Evolutionary conservation across 2,329 filamentous ascomycete genomes (phyloP).

Genomic region (Alternaria ventricosa): DNA sequence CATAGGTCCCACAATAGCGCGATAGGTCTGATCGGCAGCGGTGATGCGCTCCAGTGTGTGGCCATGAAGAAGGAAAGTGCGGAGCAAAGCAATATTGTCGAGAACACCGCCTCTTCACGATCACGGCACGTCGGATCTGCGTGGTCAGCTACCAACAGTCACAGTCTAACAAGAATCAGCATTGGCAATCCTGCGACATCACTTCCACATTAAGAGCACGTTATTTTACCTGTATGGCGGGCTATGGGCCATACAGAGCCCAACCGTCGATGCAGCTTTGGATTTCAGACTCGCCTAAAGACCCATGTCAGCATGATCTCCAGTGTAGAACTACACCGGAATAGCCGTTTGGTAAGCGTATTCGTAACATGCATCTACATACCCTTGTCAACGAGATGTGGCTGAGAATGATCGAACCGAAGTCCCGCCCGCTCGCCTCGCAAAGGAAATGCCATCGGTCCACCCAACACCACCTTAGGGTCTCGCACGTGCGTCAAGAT

Average conservation of each 20-base stretch:
- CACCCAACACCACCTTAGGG: background rate
- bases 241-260: background rate
- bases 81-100: background rate
- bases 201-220: background rate
- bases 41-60: slow-evolving; percentile 1
- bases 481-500: slow-evolving; percentile 5
- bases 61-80: background rate
- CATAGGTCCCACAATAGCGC: background rate
- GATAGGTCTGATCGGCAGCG: slow-evolving; percentile 8
- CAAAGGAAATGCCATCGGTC: background rate
- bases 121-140: background rate
- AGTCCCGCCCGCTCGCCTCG: slow-evolving; percentile 13
- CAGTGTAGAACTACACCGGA: slow-evolving; percentile 8
- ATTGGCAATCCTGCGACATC: background rate
- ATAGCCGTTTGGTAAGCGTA: slow-evolving; percentile 9
- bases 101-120: background rate
- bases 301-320: background rate
- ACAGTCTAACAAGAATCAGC: background rate
- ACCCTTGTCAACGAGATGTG: slow-evolving; percentile 5
- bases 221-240: background rate
- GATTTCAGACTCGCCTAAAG: slow-evolving; percentile 1
- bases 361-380: background rate
- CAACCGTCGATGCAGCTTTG: background rate
- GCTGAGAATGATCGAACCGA: slow-evolving; percentile 5
- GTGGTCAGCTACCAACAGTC: background rate